Base-by-base conservation (phyloP, 2,329 filamentous ascomycete genomes). In the Orbilia quercus region DNA sequence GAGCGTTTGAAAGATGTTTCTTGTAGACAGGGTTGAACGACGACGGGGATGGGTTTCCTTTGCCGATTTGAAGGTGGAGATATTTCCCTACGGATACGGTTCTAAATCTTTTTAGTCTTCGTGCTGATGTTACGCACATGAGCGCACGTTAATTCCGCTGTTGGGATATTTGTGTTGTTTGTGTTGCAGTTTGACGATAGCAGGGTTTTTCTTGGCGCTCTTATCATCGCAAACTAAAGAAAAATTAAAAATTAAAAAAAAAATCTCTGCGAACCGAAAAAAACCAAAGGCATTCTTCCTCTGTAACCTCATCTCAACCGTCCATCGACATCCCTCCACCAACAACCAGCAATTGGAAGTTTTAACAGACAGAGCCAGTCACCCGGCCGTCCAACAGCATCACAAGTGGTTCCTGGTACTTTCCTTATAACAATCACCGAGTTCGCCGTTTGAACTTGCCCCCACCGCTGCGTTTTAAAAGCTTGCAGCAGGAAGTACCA, bases 241-340 rank as follows among this genome's bases (percentile, higher is more conserved):
- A 53, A 36, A 16, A 16, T n/a, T n/a, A 16, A 53, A 34, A 18
- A 40, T 44, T 25, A 57, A 57, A 57, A 44, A 57, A 57, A 57
- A 57, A 57, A 28, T 11, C 6, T 57, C 22, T 57, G 53, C 53
- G 53, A 57, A 57, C 23, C n/a, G 36, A 53, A 53, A 40, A 25
- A 25, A 22, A 7, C 40, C 1, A 11, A 23, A 34, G 53, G 23
- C 18, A 4, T 6, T 4, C 12, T n/a, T 38, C 14, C 31, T 25
- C 20, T 9, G 20, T 36, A 44, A 57, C 53, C 20, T 57, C 53
- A 57, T 44, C 53, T 44, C 25, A 25, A 50, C 9, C 28, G 2
- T 14, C 48, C 48, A 25, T 44, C 53, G 11, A 7, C 53, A 28
- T 28, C 31, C 36, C 53, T 57, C 38, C 12, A 1, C 12, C 20